Percentiles rank a stretch among this genome's conserved stretches.
Evolutionary conservation across 2,329 filamentous ascomycete species (phyloP).

Genomic region (Botrytis paeoniae): DNA sequence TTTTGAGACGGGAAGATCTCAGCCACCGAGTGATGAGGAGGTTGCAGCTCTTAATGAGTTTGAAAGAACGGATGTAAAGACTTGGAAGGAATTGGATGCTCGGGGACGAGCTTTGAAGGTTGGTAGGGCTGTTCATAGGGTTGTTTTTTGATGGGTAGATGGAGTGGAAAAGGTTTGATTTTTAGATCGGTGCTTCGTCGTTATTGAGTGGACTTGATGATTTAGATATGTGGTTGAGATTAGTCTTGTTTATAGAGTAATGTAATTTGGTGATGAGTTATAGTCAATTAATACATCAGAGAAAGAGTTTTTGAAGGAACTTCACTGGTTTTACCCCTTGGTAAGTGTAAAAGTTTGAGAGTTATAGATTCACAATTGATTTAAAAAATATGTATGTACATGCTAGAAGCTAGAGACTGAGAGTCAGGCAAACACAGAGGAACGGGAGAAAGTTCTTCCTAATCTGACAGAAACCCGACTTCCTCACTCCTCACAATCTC

Average conservation of each 20-base stretch:
- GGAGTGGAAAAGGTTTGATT: too few relatives aligned
- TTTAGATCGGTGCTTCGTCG: not conserved
- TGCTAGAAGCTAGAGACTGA: not conserved
- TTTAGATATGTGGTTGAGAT: not conserved
- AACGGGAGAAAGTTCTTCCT: not conserved
- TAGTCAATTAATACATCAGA: not conserved
- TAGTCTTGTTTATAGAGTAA: not conserved
- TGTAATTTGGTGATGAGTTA: not conserved
- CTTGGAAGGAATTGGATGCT: not conserved
- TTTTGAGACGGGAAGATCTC: conserved; percentile 1
- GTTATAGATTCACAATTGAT: not conserved
- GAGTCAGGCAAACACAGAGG: not conserved
- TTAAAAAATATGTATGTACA: not conserved
- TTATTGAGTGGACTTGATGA: not conserved
- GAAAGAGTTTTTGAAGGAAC: rapidly evolving
- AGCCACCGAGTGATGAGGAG: conserved; percentile 1
- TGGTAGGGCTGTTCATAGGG: not conserved
- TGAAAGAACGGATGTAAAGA: not conserved
- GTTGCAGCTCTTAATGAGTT: conserved; percentile 2
- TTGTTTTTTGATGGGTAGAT: not conserved
- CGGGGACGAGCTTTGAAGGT: not conserved
- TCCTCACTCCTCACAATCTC: not conserved
- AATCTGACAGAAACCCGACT: not conserved
- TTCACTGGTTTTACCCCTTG: too few relatives aligned
- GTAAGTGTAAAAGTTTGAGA: not conserved